These are phyloP conservation scores for Lignosus rhinocerotis DNA, from an alignment of 1,284 basidiomycete species.

Conservation along the genomic window DNA sequence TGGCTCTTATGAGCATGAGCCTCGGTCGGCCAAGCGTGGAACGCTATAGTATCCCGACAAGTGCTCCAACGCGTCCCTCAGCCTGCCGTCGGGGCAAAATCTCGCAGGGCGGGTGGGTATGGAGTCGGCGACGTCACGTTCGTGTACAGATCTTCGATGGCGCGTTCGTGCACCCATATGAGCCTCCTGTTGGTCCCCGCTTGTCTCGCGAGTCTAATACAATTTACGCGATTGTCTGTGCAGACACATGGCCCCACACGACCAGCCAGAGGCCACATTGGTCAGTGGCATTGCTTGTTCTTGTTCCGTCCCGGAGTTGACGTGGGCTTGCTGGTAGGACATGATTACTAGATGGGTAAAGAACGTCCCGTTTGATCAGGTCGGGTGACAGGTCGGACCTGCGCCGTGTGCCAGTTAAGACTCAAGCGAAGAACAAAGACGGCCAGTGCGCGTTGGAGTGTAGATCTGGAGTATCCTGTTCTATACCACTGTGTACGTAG, in stretches of 20 bases:
- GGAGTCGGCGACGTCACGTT: conserved; percentile 56
- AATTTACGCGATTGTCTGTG: background rate
- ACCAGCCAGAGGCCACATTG: conserved; percentile 77
- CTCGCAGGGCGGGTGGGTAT: conserved; percentile 44
- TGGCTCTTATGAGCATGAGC: background rate
- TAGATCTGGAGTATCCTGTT: too few relatives aligned
- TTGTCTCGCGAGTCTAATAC: background rate
- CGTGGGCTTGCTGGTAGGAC: conserved; percentile 30
- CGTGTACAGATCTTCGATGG: conserved; percentile 50
- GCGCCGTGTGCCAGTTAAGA: conserved; percentile 5
- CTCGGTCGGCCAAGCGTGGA: conserved; percentile 59
- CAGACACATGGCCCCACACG: conserved; percentile 84
- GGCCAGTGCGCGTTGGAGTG: too few relatives aligned
- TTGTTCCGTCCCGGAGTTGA: background rate
- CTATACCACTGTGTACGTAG: too few relatives aligned
- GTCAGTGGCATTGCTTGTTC: conserved; percentile 24
- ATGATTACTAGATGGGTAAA: conserved; percentile 56
- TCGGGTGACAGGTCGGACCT: background rate
- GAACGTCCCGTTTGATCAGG: conserved; percentile 37
- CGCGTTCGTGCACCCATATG: conserved; percentile 38
- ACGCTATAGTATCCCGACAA: too few relatives aligned
- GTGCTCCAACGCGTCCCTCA: conserved; percentile 53
- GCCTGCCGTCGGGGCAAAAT: conserved; percentile 45
- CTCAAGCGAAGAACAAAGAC: background rate
- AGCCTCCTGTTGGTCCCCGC: conserved; percentile 2